Conservation (phyloP, 192 early-diverging fungal genomes). For the Podila clonocystis region DNA sequence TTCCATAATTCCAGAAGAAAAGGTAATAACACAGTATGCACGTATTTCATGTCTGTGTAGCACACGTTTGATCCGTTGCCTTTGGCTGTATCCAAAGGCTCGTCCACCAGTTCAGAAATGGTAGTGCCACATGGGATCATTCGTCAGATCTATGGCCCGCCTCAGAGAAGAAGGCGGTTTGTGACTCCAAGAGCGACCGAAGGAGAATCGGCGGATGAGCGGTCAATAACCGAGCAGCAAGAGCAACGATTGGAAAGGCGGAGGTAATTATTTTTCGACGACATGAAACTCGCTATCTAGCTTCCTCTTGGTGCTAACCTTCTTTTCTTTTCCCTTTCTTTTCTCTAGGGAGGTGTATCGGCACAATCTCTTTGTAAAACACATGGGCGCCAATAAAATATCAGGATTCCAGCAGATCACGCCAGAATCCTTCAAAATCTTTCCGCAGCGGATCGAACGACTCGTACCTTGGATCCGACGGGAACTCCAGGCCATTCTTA, state of each 20-base stretch:
- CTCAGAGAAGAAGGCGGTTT: slow-evolving; percentile 11
- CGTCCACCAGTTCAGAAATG: background rate
- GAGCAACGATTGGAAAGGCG: slow-evolving; percentile 20
- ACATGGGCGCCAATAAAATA: slow-evolving; percentile 39
- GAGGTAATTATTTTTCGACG: slow-evolving; percentile 22
- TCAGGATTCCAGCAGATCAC: slow-evolving; percentile 36
- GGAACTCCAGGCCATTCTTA: slow-evolving; percentile 28
- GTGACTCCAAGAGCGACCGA: background rate
- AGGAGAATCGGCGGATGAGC: slow-evolving; percentile 4
- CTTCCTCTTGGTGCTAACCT: too few species aligned
- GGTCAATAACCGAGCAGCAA: slow-evolving; percentile 8
- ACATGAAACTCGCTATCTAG: too few species aligned
- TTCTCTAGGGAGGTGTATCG: slow-evolving; percentile 25
- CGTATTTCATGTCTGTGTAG: background rate
- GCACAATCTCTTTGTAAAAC: slow-evolving; percentile 27
- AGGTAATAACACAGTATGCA: too few species aligned
- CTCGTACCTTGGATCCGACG: slow-evolving; percentile 43
- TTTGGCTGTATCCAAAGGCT: background rate
- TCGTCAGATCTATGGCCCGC: slow-evolving; percentile 24
- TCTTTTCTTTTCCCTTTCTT: background rate
- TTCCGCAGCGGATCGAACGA: slow-evolving; percentile 28
- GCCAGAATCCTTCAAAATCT: slow-evolving; percentile 27
- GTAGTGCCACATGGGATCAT: slow-evolving; percentile 23
- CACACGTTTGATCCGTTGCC: slow-evolving; percentile 25
- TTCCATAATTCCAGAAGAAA: too few species aligned